Conservation (phyloP, 225 moss, liverwort and hornwort species). For the Physcomitrellopsis africana region DNA sequence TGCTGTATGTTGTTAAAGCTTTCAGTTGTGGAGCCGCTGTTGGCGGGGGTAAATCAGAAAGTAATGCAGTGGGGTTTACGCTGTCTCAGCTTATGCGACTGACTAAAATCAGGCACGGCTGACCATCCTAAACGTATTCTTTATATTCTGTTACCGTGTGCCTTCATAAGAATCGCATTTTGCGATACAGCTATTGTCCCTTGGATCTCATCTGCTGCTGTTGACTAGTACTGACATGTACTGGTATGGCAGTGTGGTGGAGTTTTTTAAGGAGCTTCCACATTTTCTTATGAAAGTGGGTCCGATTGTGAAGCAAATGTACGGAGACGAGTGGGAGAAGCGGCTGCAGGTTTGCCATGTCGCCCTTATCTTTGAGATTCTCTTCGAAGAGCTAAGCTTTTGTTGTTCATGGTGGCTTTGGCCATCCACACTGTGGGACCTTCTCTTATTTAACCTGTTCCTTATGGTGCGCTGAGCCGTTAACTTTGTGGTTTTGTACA, state of each 20-base stretch:
- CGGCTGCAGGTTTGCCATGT: conserved; percentile 69
- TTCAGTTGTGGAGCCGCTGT: conserved; percentile 52
- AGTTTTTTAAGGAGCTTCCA: conserved; percentile 94
- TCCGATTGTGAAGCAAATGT: conserved; percentile 61
- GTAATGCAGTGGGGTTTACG: conserved; percentile 69
- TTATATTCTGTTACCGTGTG: conserved; percentile 6
- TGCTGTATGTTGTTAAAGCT: conserved; percentile 79
- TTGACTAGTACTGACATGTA: conserved; percentile 23
- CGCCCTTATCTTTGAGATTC: conserved; percentile 3
- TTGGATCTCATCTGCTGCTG: conserved; percentile 30
- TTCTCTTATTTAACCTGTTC: background rate
- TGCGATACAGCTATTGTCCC: background rate
- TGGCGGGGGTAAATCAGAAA: conserved; percentile 52
- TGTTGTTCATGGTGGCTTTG: background rate
- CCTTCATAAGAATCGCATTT: conserved; percentile 2
- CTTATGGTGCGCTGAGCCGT: conserved; percentile 23
- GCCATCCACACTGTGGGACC: background rate
- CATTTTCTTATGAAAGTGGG: conserved; percentile 88
- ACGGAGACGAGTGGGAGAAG: conserved; percentile 91
- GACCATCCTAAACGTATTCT: conserved; percentile 2
- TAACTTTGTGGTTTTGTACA: conserved; percentile 34
- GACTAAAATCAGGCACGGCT: conserved; percentile 70
- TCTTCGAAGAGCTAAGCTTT: background rate
- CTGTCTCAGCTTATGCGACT: conserved; percentile 88
- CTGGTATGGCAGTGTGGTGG: conserved; percentile 68